Evolutionary conservation across 768 basidiomycete genomes (phyloP).

Genomic region (Megacollybia marginata): DNA sequence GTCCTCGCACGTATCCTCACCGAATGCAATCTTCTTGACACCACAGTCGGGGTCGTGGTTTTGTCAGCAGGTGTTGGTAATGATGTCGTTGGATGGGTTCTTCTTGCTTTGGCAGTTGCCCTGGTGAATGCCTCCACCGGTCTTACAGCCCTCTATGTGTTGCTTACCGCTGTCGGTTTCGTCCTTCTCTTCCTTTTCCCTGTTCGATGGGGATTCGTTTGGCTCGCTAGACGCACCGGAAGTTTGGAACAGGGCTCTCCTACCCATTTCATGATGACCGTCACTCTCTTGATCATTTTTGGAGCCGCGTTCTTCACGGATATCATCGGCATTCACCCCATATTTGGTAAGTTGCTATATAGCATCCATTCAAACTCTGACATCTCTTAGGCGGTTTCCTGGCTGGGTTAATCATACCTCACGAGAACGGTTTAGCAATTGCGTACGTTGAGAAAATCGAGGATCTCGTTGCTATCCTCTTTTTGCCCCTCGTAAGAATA

Average conservation of each 20-base stretch:
- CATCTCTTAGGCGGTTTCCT: constrained; percentile 63
- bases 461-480: constrained; percentile 72
- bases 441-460: constrained; percentile 80
- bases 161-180: constrained; percentile 63
- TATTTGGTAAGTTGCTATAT: constrained; percentile 39
- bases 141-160: constrained; percentile 71
- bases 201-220: constrained; percentile 54
- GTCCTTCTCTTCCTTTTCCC: constrained; percentile 61
- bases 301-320: constrained; percentile 79
- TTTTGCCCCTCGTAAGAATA: constrained; percentile 64
- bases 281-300: constrained; percentile 70
- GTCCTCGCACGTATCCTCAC: constrained; percentile 82
- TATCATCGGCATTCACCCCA: constrained; percentile 72
- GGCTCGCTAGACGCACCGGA: constrained; percentile 61
- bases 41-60: constrained; percentile 75
- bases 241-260: constrained; percentile 69
- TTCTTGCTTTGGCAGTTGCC: constrained; percentile 78
- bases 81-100: constrained; percentile 72
- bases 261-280: constrained; percentile 68
- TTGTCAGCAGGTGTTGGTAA: constrained; percentile 82
- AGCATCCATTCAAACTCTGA: constrained; percentile 8
- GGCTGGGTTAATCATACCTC: constrained; percentile 76
- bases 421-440: constrained; percentile 76
- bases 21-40: constrained; percentile 75
- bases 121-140: constrained; percentile 74